phyloP scores from a whole-genome alignment of 176 grass and related monocot species.

The Oryza meyeriana region DNA sequence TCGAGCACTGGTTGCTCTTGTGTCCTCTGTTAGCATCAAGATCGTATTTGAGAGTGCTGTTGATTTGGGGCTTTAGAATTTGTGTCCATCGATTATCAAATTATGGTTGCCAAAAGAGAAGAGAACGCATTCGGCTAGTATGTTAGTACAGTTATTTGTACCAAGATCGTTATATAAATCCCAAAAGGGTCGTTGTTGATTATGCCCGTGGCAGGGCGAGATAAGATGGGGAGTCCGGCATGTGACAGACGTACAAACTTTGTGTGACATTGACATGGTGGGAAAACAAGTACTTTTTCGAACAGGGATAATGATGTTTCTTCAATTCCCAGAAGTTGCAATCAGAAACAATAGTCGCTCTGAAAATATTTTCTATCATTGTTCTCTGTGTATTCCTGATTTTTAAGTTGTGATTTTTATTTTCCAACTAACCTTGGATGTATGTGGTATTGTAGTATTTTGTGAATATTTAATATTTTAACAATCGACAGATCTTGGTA shows the following conservation, averaged over 20 bases:
- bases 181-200: background rate
- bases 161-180: background rate
- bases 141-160: background rate
- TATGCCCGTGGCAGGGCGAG: background rate
- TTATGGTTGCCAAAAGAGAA: background rate
- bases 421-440: background rate
- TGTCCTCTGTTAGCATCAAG: background rate
- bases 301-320: background rate
- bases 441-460: background rate
- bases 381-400: background rate
- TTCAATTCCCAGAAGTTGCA: background rate
- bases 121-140: background rate
- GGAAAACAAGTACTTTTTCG: background rate
- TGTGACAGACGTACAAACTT: background rate
- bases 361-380: background rate
- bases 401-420: background rate
- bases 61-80: background rate
- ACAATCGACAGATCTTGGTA: background rate
- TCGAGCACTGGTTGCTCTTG: background rate
- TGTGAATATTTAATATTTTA: background rate
- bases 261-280: background rate
- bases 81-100: background rate
- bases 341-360: background rate
- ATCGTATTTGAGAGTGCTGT: background rate
- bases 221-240: background rate